Evolutionary conservation across 192 early-diverging fungal species (phyloP), one percentile per base, ranked within the genome.

Genomic region (Coemansia sp.): DNA sequence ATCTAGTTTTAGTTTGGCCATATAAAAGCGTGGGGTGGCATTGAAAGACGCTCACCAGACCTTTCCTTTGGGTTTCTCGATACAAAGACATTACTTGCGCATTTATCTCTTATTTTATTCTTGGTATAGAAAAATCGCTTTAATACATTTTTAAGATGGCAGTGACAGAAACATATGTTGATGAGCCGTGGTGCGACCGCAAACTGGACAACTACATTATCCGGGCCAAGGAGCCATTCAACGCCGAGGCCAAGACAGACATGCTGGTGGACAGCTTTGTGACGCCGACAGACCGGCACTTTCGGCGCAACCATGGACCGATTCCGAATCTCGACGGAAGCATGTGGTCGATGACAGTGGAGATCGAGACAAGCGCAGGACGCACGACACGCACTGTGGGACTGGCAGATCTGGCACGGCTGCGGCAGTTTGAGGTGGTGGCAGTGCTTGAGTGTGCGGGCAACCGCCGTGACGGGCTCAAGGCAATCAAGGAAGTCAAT

Each of bases 241-340:
- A 96, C 60, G 94, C 94, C 20, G 94, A 96, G 59, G 87, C 89
- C 5, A 80, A 84, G 5, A 77, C 85, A 9, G 73, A 84, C 10
- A 74, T 70, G 50, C 81, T 92, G 9, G 73, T 88, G 11, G 81
- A 89, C 48, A 65, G 78, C 50, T 85, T 85, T 67, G 84, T 93
- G 39, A 96, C 94, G 12, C 91, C 92, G 5, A 88, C 86, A 47
- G 75, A 85, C 19, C 67, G 81, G 41, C 92, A 92, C 70, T 96
- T 90, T 63, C 90, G 92, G 48, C 88, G 94, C 20, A 92, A 93
- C 77, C 94, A 96, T 64, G 88, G 94, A 4, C 91, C 94, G 22
- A 90, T 96, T 37, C 94, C 94, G 11, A 75, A 87, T 37, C 79
- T 94, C n/a, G 78, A 86, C 19, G 62, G 66, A 1, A 69, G 79